A percentile compares a stretch with the other conserved stretches of the same genome.
Conservation (phyloP, 306 rosid species). For the Pyrus betulifolia region DNA sequence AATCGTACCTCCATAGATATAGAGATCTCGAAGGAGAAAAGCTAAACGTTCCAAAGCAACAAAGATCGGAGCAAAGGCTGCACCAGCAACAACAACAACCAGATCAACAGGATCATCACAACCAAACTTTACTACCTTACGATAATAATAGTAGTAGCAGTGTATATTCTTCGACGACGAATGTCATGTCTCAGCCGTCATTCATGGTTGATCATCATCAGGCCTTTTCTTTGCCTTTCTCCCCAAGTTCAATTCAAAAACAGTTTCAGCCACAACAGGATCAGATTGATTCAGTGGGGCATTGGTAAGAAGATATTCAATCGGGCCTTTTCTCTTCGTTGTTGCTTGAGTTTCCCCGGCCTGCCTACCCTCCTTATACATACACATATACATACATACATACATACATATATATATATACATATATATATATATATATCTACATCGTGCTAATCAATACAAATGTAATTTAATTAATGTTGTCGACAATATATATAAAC, state of each 20-base stretch:
- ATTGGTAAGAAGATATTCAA: background rate
- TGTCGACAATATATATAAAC: no score
- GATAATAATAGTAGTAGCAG: background rate
- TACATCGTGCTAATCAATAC: no score
- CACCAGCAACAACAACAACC: conserved; percentile 1
- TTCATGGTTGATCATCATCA: conserved; percentile 41
- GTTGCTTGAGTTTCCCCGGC: no score
- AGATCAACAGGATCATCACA: conserved; percentile 19
- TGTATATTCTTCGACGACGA: conserved; percentile 40
- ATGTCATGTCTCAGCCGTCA: conserved; percentile 39
- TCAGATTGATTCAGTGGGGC: conserved; percentile 11
- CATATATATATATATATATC: no score
- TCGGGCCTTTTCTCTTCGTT: no score
- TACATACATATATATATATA: no score
- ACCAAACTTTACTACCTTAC: background rate
- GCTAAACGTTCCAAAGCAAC: conserved; percentile 39
- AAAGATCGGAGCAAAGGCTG: conserved; percentile 23
- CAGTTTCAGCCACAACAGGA: conserved; percentile 51
- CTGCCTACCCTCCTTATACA: no score
- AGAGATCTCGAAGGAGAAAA: conserved; percentile 67
- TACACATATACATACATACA: no score
- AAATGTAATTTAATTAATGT: no score
- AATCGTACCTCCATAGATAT: conserved; percentile 54
- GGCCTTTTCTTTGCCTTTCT: conserved; percentile 33
- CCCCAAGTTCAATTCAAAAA: conserved; percentile 47